Conservation (phyloP, 78 protist species). For the Dictyostelium firmibasis region DNA sequence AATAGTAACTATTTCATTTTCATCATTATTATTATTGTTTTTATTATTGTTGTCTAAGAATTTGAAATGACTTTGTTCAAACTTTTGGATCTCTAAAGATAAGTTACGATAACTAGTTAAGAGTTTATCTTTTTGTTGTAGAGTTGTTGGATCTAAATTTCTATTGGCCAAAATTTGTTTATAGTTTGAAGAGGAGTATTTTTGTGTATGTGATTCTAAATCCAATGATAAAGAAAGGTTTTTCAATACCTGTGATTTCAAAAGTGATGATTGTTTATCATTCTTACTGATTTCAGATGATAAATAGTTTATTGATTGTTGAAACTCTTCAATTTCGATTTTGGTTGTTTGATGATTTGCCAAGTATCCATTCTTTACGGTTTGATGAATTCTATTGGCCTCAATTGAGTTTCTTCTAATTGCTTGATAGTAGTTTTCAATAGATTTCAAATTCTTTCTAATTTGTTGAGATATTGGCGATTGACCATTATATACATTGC, state of each 20-base stretch:
- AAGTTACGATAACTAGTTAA: background rate
- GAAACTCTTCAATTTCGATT: background rate
- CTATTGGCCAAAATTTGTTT: background rate
- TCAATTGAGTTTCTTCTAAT: background rate
- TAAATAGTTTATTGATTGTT: background rate
- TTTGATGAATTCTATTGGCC: background rate
- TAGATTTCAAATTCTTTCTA: conserved; percentile 1
- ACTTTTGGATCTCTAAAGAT: background rate
- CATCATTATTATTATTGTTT: background rate
- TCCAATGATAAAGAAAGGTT: background rate
- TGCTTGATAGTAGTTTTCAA: background rate
- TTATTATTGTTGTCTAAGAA: background rate
- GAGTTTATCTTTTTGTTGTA: background rate
- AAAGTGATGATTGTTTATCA: background rate
- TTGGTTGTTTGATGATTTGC: background rate
- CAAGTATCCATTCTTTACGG: background rate
- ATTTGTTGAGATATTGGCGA: background rate
- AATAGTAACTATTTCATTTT: background rate
- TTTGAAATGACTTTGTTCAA: background rate
- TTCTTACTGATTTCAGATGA: background rate
- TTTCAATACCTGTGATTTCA: background rate
- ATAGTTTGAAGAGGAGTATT: background rate
- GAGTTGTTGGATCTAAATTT: conserved; percentile 10
- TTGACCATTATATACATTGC: background rate
- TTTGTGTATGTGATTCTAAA: background rate